phyloP scores from a whole-genome alignment of 2,329 filamentous ascomycete species.

The Aspergillus sp. region DNA sequence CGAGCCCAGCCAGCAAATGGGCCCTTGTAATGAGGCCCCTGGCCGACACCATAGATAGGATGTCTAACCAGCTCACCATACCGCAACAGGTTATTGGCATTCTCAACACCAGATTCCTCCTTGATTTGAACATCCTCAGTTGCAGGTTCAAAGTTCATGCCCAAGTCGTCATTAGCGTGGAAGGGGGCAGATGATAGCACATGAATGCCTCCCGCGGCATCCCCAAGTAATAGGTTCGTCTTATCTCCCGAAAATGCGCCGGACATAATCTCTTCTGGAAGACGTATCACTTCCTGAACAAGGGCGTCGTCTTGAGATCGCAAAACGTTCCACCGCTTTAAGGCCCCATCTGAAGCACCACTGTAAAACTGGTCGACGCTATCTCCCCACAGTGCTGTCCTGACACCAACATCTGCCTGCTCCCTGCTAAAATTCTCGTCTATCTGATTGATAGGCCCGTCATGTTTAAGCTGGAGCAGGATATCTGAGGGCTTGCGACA shows the following conservation, averaged over 20 bases:
- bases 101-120: constrained; percentile 15
- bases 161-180: constrained; percentile 10
- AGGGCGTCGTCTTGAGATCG: constrained; percentile 44
- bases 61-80: constrained; percentile 28
- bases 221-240: constrained; percentile 49
- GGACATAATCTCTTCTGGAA: constrained; percentile 49
- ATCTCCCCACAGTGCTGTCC: constrained; percentile 50
- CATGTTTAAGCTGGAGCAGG: constrained; percentile 46
- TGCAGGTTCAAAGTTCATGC: constrained; percentile 20
- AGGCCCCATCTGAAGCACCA: constrained; percentile 52
- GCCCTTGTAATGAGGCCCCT: constrained; percentile 34
- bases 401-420: constrained; percentile 49
- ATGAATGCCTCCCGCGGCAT: constrained; percentile 48
- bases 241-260: constrained; percentile 50
- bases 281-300: constrained; percentile 42
- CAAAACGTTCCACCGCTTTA: constrained; percentile 54
- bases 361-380: constrained; percentile 47
- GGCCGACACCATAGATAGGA: constrained; percentile 30
- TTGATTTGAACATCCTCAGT: constrained; percentile 7
- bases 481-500: constrained; percentile 38
- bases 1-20: constrained; percentile 37
- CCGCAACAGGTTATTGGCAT: constrained; percentile 21
- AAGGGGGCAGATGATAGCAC: constrained; percentile 37
- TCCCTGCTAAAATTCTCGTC: constrained; percentile 35
- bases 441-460: constrained; percentile 42